A percentile compares a stretch with the other conserved stretches of the same genome.
Evolutionary conservation across 345 rosid genomes (phyloP).

Genomic region (Gossypium arboreum): DNA sequence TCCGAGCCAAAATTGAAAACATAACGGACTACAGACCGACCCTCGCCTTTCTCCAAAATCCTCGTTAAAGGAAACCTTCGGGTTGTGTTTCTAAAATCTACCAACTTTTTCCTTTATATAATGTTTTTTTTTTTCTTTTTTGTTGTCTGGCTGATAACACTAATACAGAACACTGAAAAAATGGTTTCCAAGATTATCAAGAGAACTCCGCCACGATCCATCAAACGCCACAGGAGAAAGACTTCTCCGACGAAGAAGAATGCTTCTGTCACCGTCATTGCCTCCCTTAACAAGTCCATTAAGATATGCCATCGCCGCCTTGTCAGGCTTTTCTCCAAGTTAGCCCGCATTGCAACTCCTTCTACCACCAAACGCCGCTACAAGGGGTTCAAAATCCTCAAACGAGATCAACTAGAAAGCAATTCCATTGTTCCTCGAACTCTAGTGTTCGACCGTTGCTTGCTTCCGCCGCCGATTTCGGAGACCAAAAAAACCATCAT

Average conservation of each 20-base stretch:
- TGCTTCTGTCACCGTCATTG: slow-evolving; percentile 38
- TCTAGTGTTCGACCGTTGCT: slow-evolving; percentile 28
- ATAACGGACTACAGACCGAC: not conserved
- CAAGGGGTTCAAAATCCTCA: slow-evolving; percentile 55
- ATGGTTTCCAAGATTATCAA: slow-evolving; percentile 54
- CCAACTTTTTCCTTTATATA: not conserved
- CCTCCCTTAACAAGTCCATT: slow-evolving; percentile 58
- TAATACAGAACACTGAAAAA: slow-evolving; percentile 17
- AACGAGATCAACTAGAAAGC: not conserved
- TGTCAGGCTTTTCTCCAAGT: slow-evolving; percentile 53
- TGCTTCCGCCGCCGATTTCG: slow-evolving; percentile 36
- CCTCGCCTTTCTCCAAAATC: not conserved
- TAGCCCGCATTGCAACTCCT: slow-evolving; percentile 42
- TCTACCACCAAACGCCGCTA: slow-evolving; percentile 17
- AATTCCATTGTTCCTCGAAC: slow-evolving; percentile 20
- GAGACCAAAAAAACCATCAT: slow-evolving; percentile 51
- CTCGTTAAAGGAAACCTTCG: slow-evolving; percentile 3
- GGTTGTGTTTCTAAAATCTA: slow-evolving; percentile 7
- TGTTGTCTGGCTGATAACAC: not conserved
- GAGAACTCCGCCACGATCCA: slow-evolving; percentile 43
- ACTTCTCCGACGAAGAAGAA: slow-evolving; percentile 29
- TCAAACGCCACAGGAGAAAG: slow-evolving; percentile 38
- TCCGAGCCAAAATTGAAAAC: slow-evolving; percentile 54
- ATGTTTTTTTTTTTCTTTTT: too few species aligned
- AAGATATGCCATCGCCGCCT: slow-evolving; percentile 60